Evolutionary conservation across 2,329 filamentous ascomycete species (phyloP).

Genomic region (Aspergillus fijiensis): DNA sequence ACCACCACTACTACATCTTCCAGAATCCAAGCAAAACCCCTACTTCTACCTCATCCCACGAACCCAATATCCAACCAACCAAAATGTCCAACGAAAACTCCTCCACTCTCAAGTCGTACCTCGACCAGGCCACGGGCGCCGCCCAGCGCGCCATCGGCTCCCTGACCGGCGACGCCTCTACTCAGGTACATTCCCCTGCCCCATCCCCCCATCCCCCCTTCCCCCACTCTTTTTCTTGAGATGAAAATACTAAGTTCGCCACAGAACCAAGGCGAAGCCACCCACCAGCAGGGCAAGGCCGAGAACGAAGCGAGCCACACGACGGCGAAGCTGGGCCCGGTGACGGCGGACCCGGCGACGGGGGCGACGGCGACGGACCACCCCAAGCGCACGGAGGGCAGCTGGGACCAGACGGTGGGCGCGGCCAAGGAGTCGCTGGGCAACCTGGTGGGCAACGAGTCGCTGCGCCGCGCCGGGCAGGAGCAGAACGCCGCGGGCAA

Average conservation of each 20-base stretch:
- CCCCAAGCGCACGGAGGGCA: slow-evolving; percentile 67
- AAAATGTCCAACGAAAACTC: slow-evolving; percentile 42
- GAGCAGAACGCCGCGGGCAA: slow-evolving; percentile 79
- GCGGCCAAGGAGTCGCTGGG: slow-evolving; percentile 80
- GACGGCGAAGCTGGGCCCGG: slow-evolving; percentile 69
- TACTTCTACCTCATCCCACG: background rate
- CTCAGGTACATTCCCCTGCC: slow-evolving; percentile 52
- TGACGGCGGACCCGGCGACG: slow-evolving; percentile 63
- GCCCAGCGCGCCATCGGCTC: slow-evolving; percentile 70
- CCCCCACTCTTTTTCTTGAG: too few species aligned
- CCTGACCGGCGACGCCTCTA: slow-evolving; percentile 68
- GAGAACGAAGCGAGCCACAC: slow-evolving; percentile 75
- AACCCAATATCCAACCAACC: background rate
- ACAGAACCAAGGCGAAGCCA: slow-evolving; percentile 60
- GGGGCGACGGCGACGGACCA: slow-evolving; percentile 72
- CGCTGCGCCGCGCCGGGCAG: slow-evolving; percentile 70
- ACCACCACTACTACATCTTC: background rate
- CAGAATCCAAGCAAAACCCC: background rate
- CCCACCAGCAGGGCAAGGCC: slow-evolving; percentile 62
- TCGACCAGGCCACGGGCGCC: slow-evolving; percentile 70
- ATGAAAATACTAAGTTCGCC: too few species aligned
- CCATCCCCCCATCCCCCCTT: background rate
- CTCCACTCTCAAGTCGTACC: slow-evolving; percentile 76
- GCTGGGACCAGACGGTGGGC: slow-evolving; percentile 88
- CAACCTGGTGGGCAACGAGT: slow-evolving; percentile 70